A percentile compares a stretch with the other conserved stretches of the same genome.
These are phyloP conservation scores for Pichia gijzeniarum DNA, from an alignment of 805 yeast species.

Conservation along the genomic window DNA sequence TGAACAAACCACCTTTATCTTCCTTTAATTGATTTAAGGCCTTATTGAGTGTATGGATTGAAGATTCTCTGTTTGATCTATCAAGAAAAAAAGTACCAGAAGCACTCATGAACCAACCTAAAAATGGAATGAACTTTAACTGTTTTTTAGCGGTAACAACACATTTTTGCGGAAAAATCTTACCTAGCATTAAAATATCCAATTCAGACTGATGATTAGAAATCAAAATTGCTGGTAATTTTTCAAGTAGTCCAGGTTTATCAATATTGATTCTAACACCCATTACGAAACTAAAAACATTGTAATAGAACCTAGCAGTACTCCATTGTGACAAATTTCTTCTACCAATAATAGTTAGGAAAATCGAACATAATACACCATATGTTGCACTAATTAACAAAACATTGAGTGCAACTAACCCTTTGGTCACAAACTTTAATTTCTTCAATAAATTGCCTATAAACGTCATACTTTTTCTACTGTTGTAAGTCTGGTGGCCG, in stretches of 20 bases:
- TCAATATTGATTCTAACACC: slow-evolving; percentile 67
- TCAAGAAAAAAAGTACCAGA: slow-evolving; percentile 91
- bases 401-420: slow-evolving; percentile 46
- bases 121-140: slow-evolving; percentile 75
- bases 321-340: slow-evolving; percentile 81
- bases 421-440: slow-evolving; percentile 51
- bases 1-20: slow-evolving; percentile 68
- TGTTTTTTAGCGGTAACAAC: slow-evolving; percentile 89
- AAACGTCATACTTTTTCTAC: slow-evolving; percentile 1
- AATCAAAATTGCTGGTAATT: slow-evolving; percentile 69
- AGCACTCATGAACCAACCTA: slow-evolving; percentile 95
- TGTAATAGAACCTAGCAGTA: slow-evolving; percentile 78
- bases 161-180: slow-evolving; percentile 79
- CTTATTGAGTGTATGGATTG: slow-evolving; percentile 63
- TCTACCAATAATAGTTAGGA: slow-evolving; percentile 63
- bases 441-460: slow-evolving; percentile 20
- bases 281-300: slow-evolving; percentile 49
- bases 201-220: slow-evolving; percentile 90
- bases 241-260: slow-evolving; percentile 52
- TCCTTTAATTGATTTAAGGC: slow-evolving; percentile 60
- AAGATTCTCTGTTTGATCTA: slow-evolving; percentile 67
- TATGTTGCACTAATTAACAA: slow-evolving; percentile 58
- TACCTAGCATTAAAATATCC: slow-evolving; percentile 78
- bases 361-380: slow-evolving; percentile 71
- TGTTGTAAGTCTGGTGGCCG: not conserved